phyloP scores from a whole-genome alignment of 2,329 filamentous ascomycete genomes.

The Coniella lustricola region DNA sequence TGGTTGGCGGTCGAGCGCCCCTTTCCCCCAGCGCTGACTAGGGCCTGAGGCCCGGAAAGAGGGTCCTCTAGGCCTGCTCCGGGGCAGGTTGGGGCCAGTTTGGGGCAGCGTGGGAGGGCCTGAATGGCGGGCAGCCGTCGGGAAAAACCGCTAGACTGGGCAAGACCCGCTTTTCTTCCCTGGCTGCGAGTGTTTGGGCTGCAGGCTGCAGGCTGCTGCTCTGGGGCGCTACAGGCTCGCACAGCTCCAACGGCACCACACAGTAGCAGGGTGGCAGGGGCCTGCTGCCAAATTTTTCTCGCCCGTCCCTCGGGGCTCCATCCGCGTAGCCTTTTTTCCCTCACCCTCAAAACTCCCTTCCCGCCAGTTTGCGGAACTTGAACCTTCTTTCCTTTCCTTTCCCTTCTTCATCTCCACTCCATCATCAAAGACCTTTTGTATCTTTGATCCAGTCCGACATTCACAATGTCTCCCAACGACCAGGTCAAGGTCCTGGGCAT shows the following conservation, averaged over 20 bases:
- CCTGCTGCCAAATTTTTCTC: constrained; percentile 40
- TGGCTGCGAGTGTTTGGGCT: background rate
- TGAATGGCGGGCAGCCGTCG: background rate
- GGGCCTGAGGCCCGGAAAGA: background rate
- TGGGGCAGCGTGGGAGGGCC: background rate
- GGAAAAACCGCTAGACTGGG: constrained; percentile 2
- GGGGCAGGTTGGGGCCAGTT: background rate
- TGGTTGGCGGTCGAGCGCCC: background rate
- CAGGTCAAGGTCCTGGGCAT: constrained; percentile 58
- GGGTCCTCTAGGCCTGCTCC: background rate
- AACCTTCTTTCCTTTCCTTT: constrained; percentile 30
- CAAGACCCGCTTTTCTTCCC: constrained; percentile 1
- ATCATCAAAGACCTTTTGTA: constrained; percentile 35
- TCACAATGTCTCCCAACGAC: constrained; percentile 49
- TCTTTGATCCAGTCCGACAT: constrained; percentile 31
- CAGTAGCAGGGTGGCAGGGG: background rate
- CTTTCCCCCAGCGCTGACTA: background rate
- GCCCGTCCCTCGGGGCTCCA: constrained; percentile 31
- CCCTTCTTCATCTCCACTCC: constrained; percentile 53
- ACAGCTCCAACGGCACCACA: background rate
- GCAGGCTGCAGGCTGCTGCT: background rate
- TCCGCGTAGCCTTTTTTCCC: constrained; percentile 11
- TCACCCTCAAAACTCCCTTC: constrained; percentile 10
- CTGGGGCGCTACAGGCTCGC: background rate
- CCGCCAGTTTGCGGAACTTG: constrained; percentile 19